A percentile compares a stretch with the other conserved stretches of the same genome.
These are phyloP conservation scores for Echria macrotheca DNA, from an alignment of 495 filamentous ascomycete species.

Conservation along the genomic window DNA sequence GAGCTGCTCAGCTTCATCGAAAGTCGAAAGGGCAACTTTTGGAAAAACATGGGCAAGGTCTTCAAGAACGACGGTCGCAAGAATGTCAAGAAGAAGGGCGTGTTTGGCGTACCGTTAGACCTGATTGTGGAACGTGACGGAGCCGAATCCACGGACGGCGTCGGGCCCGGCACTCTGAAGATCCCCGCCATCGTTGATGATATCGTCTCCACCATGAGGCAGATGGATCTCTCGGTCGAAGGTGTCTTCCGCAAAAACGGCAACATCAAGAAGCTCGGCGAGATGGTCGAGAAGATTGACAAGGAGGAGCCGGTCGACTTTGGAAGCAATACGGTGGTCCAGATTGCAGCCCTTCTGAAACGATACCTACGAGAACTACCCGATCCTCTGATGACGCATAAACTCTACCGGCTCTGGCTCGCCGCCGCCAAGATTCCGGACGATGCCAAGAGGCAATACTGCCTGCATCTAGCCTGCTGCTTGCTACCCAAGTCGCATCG, in stretches of 20 bases:
- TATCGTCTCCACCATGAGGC: constrained; percentile 85
- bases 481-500: constrained; percentile 87
- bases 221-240: constrained; percentile 98
- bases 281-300: constrained; percentile 78
- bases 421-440: constrained; percentile 85
- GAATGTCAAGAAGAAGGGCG: constrained; percentile 80
- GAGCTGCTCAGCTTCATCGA: constrained; percentile 95
- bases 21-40: constrained; percentile 82
- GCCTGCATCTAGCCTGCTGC: constrained; percentile 90
- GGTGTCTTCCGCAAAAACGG: constrained; percentile 99
- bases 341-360: constrained; percentile 90
- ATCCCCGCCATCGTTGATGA: constrained; percentile 90
- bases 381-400: constrained; percentile 91
- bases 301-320: constrained; percentile 75
- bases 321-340: constrained; percentile 78
- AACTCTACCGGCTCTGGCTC: constrained; percentile 87
- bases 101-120: constrained; percentile 85
- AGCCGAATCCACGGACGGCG: constrained; percentile 90
- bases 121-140: constrained; percentile 86
- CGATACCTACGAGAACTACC: constrained; percentile 93
- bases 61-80: constrained; percentile 82
- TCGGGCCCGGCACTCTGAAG: constrained; percentile 83
- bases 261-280: constrained; percentile 85
- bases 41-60: constrained; percentile 95
- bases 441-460: constrained; percentile 71